phyloP scores from a whole-genome alignment of 306 rosid species.

The Hippophae tibetana region DNA sequence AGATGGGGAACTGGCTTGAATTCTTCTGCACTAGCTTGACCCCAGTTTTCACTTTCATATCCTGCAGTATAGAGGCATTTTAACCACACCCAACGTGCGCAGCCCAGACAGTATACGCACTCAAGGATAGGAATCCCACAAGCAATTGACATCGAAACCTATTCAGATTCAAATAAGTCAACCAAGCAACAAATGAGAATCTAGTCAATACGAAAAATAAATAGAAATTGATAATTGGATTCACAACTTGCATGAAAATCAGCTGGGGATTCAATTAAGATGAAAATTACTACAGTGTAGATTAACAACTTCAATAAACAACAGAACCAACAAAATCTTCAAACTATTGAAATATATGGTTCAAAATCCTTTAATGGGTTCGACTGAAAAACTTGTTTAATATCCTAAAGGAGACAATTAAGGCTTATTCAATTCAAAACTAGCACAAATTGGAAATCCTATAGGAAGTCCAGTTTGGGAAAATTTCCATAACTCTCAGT shows the following conservation, averaged over 20 bases:
- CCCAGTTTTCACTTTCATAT: slow-evolving; percentile 90
- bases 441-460: slow-evolving; percentile 7
- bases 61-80: slow-evolving; percentile 83
- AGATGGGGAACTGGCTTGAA: slow-evolving; percentile 80
- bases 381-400: too few relatives aligned
- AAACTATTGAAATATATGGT: too few relatives aligned
- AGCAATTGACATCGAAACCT: slow-evolving; percentile 70
- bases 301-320: too few relatives aligned
- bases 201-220: not conserved
- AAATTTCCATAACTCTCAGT: slow-evolving; percentile 6
- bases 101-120: slow-evolving; percentile 80
- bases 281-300: too few relatives aligned
- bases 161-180: slow-evolving; percentile 14
- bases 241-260: too few relatives aligned
- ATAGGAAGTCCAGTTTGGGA: slow-evolving; percentile 22
- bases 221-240: not conserved
- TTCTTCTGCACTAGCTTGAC: slow-evolving; percentile 67
- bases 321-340: too few relatives aligned
- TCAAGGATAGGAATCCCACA: slow-evolving; percentile 84
- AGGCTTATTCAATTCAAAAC: too few relatives aligned
- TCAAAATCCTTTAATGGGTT: too few relatives aligned
- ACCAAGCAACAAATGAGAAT: slow-evolving; percentile 6
- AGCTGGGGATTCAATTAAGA: too few relatives aligned
- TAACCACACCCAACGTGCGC: slow-evolving; percentile 90
- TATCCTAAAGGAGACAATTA: too few relatives aligned